These are phyloP conservation scores for Yamadazyma songkhlaensis DNA, from an alignment of 1,139 yeast genomes.

Conservation along the genomic window DNA sequence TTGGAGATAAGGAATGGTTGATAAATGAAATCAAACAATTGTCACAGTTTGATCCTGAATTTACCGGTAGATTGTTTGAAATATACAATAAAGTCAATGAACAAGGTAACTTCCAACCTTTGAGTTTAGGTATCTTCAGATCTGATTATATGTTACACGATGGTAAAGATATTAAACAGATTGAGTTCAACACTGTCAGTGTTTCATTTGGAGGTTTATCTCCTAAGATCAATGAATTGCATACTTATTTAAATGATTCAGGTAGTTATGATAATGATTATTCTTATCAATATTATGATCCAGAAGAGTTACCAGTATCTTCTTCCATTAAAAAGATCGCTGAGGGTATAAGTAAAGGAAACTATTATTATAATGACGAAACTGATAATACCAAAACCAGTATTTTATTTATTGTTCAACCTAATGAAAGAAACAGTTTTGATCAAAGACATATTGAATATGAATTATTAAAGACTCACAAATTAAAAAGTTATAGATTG, in stretches of 20 bases:
- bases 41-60: conserved; percentile 62
- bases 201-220: conserved; percentile 94
- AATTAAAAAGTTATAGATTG: conserved; percentile 60
- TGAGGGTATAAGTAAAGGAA: conserved; percentile 68
- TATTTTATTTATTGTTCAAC: conserved; percentile 80
- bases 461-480: conserved; percentile 53
- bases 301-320: conserved; percentile 61
- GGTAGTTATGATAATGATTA: conserved; percentile 49
- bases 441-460: conserved; percentile 88
- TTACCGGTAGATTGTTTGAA: conserved; percentile 76
- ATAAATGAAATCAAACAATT: conserved; percentile 51
- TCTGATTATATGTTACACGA: conserved; percentile 83
- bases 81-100: conserved; percentile 48
- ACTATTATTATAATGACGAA: conserved; percentile 45
- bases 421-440: conserved; percentile 81
- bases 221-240: conserved; percentile 73
- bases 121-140: conserved; percentile 82
- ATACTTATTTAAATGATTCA: conserved; percentile 55
- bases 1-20: conserved; percentile 60
- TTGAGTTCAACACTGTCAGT: conserved; percentile 93
- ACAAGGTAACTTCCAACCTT: conserved; percentile 56
- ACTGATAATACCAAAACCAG: conserved; percentile 36
- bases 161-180: conserved; percentile 67
- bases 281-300: conserved; percentile 40
- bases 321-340: conserved; percentile 62